These are phyloP conservation scores for Dioscorea alata DNA, from an alignment of 106 monocot species.

Conservation along the genomic window DNA sequence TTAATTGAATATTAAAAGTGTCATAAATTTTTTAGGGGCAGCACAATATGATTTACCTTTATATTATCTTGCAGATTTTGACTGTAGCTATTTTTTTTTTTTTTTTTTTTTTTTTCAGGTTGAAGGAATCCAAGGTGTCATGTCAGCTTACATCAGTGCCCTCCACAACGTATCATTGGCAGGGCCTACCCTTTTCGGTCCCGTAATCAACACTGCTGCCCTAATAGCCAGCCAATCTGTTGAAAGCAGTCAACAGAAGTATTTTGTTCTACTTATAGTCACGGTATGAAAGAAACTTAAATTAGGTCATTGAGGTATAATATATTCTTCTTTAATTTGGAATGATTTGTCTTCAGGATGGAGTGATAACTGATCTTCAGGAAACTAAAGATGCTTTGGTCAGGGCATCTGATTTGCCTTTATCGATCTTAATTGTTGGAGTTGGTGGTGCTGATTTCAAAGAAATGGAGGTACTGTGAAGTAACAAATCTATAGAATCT, in stretches of 20 bases:
- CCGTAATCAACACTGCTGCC: slow-evolving; percentile 67
- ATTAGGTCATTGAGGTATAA: neutral
- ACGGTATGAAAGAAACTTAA: slow-evolving; percentile 40
- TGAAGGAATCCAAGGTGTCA: slow-evolving; percentile 84
- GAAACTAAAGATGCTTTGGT: slow-evolving; percentile 89
- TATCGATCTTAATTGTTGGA: slow-evolving; percentile 90
- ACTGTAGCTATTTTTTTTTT: slow-evolving; percentile 11
- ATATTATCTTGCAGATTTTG: neutral
- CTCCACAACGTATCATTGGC: slow-evolving; percentile 87
- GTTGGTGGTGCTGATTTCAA: slow-evolving; percentile 91
- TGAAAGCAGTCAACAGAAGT: slow-evolving; percentile 38
- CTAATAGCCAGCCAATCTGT: slow-evolving; percentile 59
- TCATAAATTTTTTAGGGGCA: neutral
- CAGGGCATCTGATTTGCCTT: slow-evolving; percentile 81
- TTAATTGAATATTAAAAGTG: too few relatives aligned
- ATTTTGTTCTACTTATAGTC: slow-evolving; percentile 79
- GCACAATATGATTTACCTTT: neutral
- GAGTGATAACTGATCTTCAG: slow-evolving; percentile 89
- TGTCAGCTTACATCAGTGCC: slow-evolving; percentile 89
- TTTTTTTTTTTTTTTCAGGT: slow-evolving; percentile 63
- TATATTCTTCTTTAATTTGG: slow-evolving; percentile 6
- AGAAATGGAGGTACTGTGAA: slow-evolving; percentile 77
- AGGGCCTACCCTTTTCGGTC: slow-evolving; percentile 90
- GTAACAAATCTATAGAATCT: neutral
- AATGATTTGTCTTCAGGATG: slow-evolving; percentile 49